Evolutionary conservation across 345 rosid genomes (phyloP).

Genomic region (Balakata baccata): DNA sequence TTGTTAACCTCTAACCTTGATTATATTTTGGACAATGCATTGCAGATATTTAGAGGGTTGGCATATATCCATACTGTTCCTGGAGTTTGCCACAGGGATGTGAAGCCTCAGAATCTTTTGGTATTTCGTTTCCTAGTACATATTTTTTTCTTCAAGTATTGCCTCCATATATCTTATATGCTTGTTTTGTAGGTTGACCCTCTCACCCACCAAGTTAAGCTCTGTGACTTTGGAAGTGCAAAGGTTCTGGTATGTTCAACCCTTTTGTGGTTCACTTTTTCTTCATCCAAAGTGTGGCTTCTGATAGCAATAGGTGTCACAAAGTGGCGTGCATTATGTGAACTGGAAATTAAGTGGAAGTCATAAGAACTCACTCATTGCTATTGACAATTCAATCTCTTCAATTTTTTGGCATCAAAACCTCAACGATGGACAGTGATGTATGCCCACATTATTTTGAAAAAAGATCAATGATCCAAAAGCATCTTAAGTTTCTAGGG

Average conservation of each 20-base stretch:
- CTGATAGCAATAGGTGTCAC: not conserved
- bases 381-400: not conserved
- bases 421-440: not conserved
- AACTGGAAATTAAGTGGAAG: not conserved
- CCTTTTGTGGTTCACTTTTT: not conserved
- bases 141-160: too few relatives aligned
- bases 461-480: not conserved
- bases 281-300: not conserved
- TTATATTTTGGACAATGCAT: slow-evolving; percentile 13
- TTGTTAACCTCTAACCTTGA: not conserved
- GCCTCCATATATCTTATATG: not conserved
- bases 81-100: slow-evolving; percentile 44
- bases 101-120: slow-evolving; percentile 45
- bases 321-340: not conserved
- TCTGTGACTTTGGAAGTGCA: slow-evolving; percentile 59
- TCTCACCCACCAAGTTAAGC: slow-evolving; percentile 52
- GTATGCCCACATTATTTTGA: not conserved
- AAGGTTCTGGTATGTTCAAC: slow-evolving; percentile 46
- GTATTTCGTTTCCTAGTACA: slow-evolving; percentile 13
- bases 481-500: not conserved
- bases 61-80: slow-evolving; percentile 39
- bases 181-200: slow-evolving; percentile 44
- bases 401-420: not conserved
- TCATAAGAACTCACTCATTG: not conserved
- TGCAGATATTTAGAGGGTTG: slow-evolving; percentile 38